Percentiles rank a stretch among this genome's conserved stretches.
Conservation (phyloP, 1,284 basidiomycete genomes). For the Tilletia setariae region DNA sequence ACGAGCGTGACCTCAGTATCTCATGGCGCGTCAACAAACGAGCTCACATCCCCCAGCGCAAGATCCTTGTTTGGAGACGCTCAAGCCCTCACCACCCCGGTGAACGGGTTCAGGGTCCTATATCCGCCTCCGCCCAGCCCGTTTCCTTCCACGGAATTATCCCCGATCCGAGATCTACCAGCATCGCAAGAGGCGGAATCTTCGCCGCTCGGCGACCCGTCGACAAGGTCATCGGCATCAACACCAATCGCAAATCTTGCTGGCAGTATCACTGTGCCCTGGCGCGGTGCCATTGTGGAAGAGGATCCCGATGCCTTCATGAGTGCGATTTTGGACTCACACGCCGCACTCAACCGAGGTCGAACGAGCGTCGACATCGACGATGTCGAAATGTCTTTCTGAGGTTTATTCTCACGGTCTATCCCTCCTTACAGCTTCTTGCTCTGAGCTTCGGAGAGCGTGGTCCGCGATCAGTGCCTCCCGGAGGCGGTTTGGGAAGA, state of each 20-base stretch:
- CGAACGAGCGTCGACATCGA: background rate
- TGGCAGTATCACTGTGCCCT: background rate
- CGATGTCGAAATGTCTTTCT: constrained; percentile 10
- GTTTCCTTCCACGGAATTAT: background rate
- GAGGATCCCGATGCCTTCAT: background rate
- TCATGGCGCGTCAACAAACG: too few species aligned
- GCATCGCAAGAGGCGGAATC: background rate
- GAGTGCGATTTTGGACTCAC: background rate
- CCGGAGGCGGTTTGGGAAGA: too few species aligned
- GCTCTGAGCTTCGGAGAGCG: too few species aligned
- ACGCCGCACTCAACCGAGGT: background rate
- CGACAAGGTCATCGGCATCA: background rate
- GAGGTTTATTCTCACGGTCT: background rate
- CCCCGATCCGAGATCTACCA: background rate
- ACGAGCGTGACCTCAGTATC: too few species aligned
- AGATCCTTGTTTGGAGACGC: background rate
- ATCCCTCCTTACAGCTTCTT: too few species aligned
- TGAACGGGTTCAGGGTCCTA: background rate
- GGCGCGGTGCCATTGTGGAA: constrained; percentile 2
- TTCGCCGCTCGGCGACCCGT: background rate
- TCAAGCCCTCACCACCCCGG: background rate
- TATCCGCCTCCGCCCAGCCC: background rate
- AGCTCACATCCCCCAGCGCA: too few species aligned
- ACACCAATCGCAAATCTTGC: background rate
- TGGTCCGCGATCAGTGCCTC: too few species aligned